A percentile compares a stretch with the other conserved stretches of the same genome.
Evolutionary conservation across 1,139 yeast genomes (phyloP).

Genomic region (Saccharomyces hybrid): DNA sequence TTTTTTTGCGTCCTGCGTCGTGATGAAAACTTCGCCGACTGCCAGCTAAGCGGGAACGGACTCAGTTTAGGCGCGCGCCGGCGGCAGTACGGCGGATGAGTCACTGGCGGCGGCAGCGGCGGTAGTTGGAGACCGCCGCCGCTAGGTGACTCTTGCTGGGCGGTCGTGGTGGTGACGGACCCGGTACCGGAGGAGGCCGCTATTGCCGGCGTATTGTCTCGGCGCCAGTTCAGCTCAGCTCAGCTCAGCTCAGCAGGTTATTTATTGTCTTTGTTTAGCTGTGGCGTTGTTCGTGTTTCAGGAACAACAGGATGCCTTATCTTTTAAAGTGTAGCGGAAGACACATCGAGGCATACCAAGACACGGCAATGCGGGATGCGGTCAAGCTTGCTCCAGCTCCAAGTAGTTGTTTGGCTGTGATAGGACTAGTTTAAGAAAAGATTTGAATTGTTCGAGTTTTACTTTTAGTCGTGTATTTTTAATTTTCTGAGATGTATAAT

Average conservation of each 20-base stretch:
- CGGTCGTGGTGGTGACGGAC: not conserved
- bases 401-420: too few relatives aligned
- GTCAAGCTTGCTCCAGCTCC: too few relatives aligned
- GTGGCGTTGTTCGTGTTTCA: not conserved
- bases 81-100: not conserved
- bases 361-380: not conserved
- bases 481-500: too few relatives aligned
- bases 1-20: not conserved
- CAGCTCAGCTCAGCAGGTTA: not conserved
- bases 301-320: not conserved
- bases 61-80: not conserved
- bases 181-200: slow-evolving; percentile 1
- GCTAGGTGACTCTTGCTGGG: not conserved
- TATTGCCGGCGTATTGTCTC: not conserved
- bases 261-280: not conserved
- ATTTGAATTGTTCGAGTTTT: too few relatives aligned
- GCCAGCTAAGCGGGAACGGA: not conserved
- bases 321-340: not conserved
- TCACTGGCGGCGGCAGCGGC: not conserved
- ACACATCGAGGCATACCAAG: not conserved
- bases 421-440: too few relatives aligned
- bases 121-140: not conserved
- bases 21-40: not conserved
- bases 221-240: not conserved
- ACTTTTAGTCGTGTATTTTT: too few relatives aligned